phyloP scores from a whole-genome alignment of 208 protist genomes.

The Tritrichomonas musculus region DNA sequence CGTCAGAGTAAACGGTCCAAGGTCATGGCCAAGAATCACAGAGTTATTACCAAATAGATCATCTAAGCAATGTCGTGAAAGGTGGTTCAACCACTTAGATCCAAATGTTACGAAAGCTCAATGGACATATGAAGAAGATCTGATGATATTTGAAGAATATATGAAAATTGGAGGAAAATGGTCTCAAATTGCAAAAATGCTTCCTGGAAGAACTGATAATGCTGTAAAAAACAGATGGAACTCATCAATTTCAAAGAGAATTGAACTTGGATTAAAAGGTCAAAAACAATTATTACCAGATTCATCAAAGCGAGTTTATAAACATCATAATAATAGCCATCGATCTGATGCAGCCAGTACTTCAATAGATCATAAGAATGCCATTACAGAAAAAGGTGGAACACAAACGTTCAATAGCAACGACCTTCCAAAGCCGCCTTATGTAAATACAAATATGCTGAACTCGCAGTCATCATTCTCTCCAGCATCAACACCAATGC shows the following conservation, averaged over 20 bases:
- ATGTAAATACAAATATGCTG: too few relatives aligned
- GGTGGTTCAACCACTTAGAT: slow-evolving; percentile 28
- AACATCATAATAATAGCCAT: not conserved
- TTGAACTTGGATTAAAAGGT: not conserved
- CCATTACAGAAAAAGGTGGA: too few relatives aligned
- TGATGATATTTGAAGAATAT: not conserved
- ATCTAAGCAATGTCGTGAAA: not conserved
- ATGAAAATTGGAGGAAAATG: not conserved
- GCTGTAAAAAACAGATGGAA: slow-evolving; percentile 27
- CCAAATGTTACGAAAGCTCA: not conserved
- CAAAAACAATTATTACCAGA: not conserved
- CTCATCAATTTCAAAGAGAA: slow-evolving; percentile 9
- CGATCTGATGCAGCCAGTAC: too few relatives aligned
- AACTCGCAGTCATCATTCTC: too few relatives aligned
- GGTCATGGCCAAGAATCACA: not conserved
- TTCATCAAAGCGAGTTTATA: not conserved
- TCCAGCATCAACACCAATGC: too few relatives aligned
- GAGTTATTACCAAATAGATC: not conserved
- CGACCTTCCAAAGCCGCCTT: too few relatives aligned
- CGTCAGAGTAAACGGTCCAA: not conserved
- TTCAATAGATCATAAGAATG: too few relatives aligned
- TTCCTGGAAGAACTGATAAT: not conserved
- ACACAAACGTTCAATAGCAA: too few relatives aligned
- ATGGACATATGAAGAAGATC: slow-evolving; percentile 21
- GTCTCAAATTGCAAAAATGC: not conserved